Evolutionary conservation across 345 rosid genomes (phyloP).

Genomic region (Excoecaria agallocha): DNA sequence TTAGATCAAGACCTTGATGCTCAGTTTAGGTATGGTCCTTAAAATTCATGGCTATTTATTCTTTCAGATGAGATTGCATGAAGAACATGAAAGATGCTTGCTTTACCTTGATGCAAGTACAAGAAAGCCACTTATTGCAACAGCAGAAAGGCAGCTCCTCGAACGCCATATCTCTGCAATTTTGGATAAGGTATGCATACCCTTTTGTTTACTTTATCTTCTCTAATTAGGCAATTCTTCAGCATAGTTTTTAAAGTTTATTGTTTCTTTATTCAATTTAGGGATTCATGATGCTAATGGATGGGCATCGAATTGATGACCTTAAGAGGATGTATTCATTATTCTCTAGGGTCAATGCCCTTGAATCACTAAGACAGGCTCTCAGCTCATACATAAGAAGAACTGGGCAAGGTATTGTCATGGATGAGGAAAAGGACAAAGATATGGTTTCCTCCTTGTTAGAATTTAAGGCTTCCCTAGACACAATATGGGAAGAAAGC

Average conservation of each 20-base stretch:
- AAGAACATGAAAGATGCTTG: conserved; percentile 94
- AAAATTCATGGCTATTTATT: conserved; percentile 12
- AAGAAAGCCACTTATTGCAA: conserved; percentile 78
- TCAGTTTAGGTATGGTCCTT: neutral
- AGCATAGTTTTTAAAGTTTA: neutral
- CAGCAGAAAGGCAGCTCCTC: conserved; percentile 84
- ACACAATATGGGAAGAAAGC: conserved; percentile 89
- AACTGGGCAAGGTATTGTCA: conserved; percentile 76
- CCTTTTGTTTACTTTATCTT: conserved; percentile 4
- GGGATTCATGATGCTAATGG: conserved; percentile 91
- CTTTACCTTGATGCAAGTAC: conserved; percentile 83
- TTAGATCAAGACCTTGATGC: neutral
- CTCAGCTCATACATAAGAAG: conserved; percentile 73
- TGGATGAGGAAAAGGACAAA: conserved; percentile 99
- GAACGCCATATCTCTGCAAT: conserved; percentile 80
- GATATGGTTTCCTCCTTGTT: conserved; percentile 86
- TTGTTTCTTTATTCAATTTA: conserved; percentile 30
- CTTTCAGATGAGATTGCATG: conserved; percentile 83
- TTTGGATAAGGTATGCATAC: conserved; percentile 75
- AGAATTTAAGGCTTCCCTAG: conserved; percentile 92
- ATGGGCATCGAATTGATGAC: conserved; percentile 89
- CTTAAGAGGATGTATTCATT: conserved; percentile 76
- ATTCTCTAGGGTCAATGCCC: conserved; percentile 77
- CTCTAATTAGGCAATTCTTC: conserved; percentile 6
- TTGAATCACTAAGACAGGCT: conserved; percentile 82